Evolutionary conservation across 306 rosid species (phyloP), one percentile per base, ranked within the genome.

Genomic region (Canavalia ensiformis): DNA sequence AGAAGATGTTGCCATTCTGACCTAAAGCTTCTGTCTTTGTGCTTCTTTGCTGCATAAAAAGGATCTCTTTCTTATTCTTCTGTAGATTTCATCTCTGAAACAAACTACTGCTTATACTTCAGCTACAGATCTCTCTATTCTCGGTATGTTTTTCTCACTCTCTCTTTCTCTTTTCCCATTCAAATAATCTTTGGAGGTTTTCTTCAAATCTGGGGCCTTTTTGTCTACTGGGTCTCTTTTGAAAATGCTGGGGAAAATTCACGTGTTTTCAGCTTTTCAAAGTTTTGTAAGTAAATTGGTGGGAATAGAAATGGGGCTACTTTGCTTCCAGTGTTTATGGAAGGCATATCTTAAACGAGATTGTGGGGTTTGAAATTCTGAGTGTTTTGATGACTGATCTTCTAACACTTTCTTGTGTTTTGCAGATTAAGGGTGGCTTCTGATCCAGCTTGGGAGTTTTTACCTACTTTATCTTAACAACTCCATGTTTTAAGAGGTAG

Each of bases 51-150:
- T 67, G 35, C 35, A 35, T 47, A 37, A 75, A 72, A 68, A 2
- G 3, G 68, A 59, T 74, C 79, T 75, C 59, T 72, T 47, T 76
- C 42, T 65, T 74, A 72, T 78, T 83, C 68, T 63, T 25, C 55
- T 31, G 4, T 64, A 68, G 64, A 63, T 77, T 84, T 79, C 77
- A 10, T 72, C 50, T 82, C 72, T 75, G 55, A 28, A 49, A 76
- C 41, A 33, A 34, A 75, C 25, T 18, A 18, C 25, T 81, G 74
- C 64, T 75, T 12, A 10, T 59, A 58, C 87, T 81, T 67, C 44
- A 75, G 78, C 82, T 76, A 3, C 74, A 85, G 94, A 89, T 89
- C 93, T 88, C 81, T 76, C 2, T 63, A 49, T 63, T 76, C 79
- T 76, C 42, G 65, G 85, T 81, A 79, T 5, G 50, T 68, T 81